Evolutionary conservation across 306 rosid genomes (phyloP).

Genomic region (Vachellia pachyceras): DNA sequence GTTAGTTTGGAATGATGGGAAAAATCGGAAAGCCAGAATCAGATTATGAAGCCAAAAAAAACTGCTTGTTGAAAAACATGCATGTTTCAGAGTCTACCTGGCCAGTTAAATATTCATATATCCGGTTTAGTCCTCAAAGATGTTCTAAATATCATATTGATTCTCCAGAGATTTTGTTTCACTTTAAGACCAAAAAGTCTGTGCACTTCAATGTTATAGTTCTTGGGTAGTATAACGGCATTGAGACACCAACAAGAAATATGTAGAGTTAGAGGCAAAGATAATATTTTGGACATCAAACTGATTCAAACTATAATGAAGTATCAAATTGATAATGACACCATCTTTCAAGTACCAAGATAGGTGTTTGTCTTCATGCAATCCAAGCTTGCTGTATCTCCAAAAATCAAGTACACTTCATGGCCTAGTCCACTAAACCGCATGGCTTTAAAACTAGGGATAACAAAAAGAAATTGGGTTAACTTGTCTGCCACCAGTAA

Average conservation of each 20-base stretch:
- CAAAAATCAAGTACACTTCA: neutral
- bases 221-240: neutral
- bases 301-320: neutral
- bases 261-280: neutral
- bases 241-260: neutral
- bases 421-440: neutral
- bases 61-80: too few relatives aligned
- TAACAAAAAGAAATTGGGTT: neutral
- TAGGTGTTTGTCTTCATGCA: neutral
- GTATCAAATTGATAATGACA: neutral
- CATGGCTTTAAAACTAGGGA: neutral
- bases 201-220: neutral
- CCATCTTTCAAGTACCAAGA: neutral
- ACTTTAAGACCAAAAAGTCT: neutral
- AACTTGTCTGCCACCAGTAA: conserved; percentile 91
- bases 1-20: too few relatives aligned
- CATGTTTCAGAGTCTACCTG: too few relatives aligned
- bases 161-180: neutral
- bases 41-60: too few relatives aligned
- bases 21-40: too few relatives aligned
- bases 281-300: neutral
- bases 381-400: neutral
- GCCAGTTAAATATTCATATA: too few relatives aligned
- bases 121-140: too few relatives aligned
- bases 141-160: too few relatives aligned